A percentile compares a stretch with the other conserved stretches of the same genome.
phyloP scores from a whole-genome alignment of 768 basidiomycete species.

The Tubosaeta sp. region DNA sequence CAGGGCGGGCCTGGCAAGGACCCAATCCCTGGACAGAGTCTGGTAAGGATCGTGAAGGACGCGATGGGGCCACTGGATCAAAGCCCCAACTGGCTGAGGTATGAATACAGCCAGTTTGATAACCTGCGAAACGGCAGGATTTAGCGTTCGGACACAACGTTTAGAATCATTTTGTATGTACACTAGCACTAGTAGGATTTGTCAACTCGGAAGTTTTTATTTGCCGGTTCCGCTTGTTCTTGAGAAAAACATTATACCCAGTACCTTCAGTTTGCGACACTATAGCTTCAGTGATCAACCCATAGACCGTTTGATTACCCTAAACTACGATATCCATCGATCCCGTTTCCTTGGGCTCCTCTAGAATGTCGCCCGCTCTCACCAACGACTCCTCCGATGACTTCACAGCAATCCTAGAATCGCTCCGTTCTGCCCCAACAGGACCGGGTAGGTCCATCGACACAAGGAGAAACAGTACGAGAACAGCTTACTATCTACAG shows the following conservation, averaged over 20 bases:
- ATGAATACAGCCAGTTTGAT: constrained; percentile 72
- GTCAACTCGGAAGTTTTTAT: neutral
- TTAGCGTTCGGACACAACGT: constrained; percentile 11
- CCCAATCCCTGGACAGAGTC: constrained; percentile 60
- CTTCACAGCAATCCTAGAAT: constrained; percentile 42
- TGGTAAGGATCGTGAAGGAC: constrained; percentile 71
- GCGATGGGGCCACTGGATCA: constrained; percentile 73
- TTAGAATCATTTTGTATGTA: neutral
- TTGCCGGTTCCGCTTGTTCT: neutral
- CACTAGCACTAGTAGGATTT: neutral
- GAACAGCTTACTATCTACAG: constrained; percentile 33
- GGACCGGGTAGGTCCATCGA: constrained; percentile 45
- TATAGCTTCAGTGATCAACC: constrained; percentile 13
- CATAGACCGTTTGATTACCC: constrained; percentile 13
- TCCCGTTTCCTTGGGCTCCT: constrained; percentile 3
- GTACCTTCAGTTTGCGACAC: neutral
- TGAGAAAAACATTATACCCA: neutral
- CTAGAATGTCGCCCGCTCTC: constrained; percentile 51
- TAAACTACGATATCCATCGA: constrained; percentile 23
- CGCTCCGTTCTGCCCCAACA: constrained; percentile 55
- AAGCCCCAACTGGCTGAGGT: constrained; percentile 77
- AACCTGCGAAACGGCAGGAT: constrained; percentile 71
- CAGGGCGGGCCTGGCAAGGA: constrained; percentile 74
- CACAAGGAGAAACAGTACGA: neutral
- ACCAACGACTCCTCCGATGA: constrained; percentile 41